Conservation (phyloP, 805 yeast genomes). For the Maudiozyma barnettii region DNA sequence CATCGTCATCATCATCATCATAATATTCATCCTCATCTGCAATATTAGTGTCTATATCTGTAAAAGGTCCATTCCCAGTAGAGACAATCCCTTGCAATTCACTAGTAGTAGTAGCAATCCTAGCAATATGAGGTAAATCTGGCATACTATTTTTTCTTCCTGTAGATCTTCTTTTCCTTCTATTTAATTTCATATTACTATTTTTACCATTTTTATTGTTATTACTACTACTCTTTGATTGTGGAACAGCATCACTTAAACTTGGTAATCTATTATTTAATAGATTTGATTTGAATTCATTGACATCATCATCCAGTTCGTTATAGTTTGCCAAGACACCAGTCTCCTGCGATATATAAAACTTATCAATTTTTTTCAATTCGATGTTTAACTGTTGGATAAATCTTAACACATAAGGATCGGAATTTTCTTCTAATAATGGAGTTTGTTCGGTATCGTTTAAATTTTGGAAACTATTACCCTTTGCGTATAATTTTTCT, state of each 20-base stretch:
- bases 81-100: not conserved
- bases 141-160: not conserved
- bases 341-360: constrained; percentile 59
- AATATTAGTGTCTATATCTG: not conserved
- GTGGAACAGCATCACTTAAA: constrained; percentile 12
- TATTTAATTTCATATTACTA: not conserved
- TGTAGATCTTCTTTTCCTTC: not conserved
- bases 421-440: constrained; percentile 18
- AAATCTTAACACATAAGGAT: constrained; percentile 47
- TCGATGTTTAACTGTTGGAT: constrained; percentile 68
- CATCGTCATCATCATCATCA: constrained; percentile 2
- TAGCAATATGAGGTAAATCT: not conserved
- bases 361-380: constrained; percentile 61
- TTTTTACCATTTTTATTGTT: not conserved
- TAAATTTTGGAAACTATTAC: not conserved
- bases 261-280: constrained; percentile 12
- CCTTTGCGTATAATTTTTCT: constrained; percentile 33
- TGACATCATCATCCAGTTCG: constrained; percentile 50
- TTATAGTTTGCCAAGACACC: constrained; percentile 34
- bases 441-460: constrained; percentile 12
- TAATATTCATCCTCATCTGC: not conserved
- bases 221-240: not conserved
- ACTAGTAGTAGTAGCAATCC: not conserved
- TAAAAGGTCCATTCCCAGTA: not conserved
- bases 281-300: constrained; percentile 41